phyloP scores from a whole-genome alignment of 768 basidiomycete species.

The Strobilomyces dryophilus region DNA sequence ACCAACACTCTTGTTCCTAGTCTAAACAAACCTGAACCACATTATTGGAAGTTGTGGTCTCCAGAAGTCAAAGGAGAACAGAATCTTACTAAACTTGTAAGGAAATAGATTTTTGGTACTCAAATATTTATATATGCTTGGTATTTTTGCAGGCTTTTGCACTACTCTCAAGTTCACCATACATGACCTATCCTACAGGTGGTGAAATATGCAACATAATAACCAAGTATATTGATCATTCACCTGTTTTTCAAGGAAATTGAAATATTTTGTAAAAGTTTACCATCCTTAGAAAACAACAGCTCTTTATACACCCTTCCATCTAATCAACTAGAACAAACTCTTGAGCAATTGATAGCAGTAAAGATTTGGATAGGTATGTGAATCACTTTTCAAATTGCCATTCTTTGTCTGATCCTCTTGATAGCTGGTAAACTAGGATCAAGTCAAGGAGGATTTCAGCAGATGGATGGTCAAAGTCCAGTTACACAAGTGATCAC shows the following conservation, averaged over 20 bases:
- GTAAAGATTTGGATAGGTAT: constrained; percentile 12
- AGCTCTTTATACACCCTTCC: background rate
- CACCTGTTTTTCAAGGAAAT: too few species aligned
- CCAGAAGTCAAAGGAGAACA: background rate
- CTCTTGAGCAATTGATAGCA: constrained; percentile 1
- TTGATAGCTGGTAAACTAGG: constrained; percentile 7
- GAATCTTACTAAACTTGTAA: too few species aligned
- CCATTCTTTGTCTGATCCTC: too few species aligned
- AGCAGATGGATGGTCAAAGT: background rate
- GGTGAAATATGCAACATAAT: background rate
- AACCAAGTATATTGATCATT: background rate
- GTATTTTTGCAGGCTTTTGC: too few species aligned
- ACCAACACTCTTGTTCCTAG: background rate
- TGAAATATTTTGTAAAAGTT: background rate
- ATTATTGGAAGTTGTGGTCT: constrained; percentile 9
- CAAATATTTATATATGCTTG: too few species aligned
- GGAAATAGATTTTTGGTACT: too few species aligned
- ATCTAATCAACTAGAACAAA: background rate
- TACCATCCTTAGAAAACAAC: background rate
- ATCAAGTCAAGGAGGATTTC: constrained; percentile 2
- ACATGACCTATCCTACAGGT: background rate
- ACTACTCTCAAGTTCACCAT: too few species aligned
- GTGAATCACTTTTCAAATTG: too few species aligned
- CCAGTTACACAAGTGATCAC: too few species aligned
- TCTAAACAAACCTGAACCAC: background rate